phyloP scores from a whole-genome alignment of 257 asterid species.

The Coffea eugenioides region DNA sequence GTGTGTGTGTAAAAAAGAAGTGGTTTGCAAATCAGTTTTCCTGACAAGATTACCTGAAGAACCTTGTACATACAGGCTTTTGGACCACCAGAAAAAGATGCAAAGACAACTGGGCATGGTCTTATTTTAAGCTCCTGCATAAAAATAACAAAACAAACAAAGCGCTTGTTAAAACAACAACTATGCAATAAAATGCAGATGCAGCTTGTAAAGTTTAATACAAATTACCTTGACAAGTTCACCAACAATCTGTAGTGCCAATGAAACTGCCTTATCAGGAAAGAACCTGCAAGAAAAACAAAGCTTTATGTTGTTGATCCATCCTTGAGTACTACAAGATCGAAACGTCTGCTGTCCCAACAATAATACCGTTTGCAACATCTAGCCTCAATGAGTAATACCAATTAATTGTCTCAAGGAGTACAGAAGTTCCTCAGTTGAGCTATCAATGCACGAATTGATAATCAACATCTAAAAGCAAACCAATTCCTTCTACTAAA shows the following conservation, averaged over 20 bases:
- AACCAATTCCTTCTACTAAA: too few relatives aligned
- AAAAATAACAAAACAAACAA: conserved; percentile 10
- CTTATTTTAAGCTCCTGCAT: conserved; percentile 76
- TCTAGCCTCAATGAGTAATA: neutral
- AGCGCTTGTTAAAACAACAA: neutral
- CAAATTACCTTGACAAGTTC: conserved; percentile 60
- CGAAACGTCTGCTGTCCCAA: neutral
- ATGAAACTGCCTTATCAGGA: conserved; percentile 69
- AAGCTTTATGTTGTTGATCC: neutral
- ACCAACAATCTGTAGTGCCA: conserved; percentile 54
- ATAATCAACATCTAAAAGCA: neutral
- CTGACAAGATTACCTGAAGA: conserved; percentile 61
- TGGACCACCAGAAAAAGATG: conserved; percentile 96
- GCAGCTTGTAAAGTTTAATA: conserved; percentile 6
- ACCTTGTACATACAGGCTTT: conserved; percentile 96
- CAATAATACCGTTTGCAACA: neutral
- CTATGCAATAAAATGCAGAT: conserved; percentile 3
- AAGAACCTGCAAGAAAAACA: conserved; percentile 49
- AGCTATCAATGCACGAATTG: neutral
- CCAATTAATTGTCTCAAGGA: neutral
- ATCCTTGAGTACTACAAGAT: neutral
- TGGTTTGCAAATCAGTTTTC: neutral
- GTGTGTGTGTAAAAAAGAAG: too few relatives aligned
- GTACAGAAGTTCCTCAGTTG: neutral
- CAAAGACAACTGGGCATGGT: conserved; percentile 89